Conservation (phyloP, 495 filamentous ascomycete genomes). For the Tuber borchii region DNA sequence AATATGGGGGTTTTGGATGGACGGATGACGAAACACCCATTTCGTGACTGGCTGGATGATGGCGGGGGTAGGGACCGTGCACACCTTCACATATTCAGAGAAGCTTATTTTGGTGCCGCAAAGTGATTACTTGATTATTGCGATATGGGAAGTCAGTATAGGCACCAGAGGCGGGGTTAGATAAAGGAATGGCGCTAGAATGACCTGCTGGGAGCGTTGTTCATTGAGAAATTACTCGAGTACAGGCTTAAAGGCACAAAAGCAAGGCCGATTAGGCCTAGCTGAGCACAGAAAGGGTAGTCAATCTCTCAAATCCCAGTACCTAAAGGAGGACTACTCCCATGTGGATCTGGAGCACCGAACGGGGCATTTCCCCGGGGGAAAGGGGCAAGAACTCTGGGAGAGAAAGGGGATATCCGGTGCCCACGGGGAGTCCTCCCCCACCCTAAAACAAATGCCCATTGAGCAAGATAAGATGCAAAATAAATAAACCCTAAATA, state of each 20-base stretch:
- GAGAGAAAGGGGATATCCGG: background rate
- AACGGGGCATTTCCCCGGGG: background rate
- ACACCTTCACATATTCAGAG: background rate
- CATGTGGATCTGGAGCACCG: background rate
- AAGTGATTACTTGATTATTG: background rate
- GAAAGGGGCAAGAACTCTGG: background rate
- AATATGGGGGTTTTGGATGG: background rate
- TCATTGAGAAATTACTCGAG: background rate
- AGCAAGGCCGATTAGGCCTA: background rate
- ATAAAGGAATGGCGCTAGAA: background rate
- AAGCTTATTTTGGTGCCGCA: background rate
- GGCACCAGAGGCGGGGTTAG: background rate
- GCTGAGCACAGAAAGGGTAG: background rate
- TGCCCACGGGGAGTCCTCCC: background rate
- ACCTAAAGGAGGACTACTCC: background rate
- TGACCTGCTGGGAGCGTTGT: background rate
- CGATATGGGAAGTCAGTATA: background rate
- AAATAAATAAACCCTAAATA: background rate
- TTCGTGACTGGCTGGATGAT: background rate
- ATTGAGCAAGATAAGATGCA: background rate
- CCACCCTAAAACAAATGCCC: background rate
- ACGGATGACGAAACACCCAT: background rate
- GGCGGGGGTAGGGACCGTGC: background rate
- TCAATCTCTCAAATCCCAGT: background rate
- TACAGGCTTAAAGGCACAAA: background rate